Conservation (phyloP, 768 basidiomycete genomes). For the Tulasnella sp. region DNA sequence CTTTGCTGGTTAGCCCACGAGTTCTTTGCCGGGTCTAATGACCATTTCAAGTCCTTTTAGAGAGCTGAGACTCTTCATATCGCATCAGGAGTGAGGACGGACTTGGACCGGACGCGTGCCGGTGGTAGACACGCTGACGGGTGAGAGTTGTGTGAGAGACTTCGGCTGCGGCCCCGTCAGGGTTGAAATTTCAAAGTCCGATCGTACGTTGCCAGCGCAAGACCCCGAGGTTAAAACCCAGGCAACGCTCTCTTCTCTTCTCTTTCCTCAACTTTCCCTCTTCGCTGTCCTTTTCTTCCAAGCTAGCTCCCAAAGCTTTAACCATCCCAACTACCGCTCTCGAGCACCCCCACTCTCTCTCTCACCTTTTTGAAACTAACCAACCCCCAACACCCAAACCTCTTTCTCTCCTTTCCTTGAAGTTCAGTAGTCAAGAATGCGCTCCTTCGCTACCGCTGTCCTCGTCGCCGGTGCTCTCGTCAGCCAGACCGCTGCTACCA, state of each 20-base stretch:
- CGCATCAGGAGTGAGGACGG: background rate
- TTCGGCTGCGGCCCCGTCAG: background rate
- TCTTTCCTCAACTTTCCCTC: background rate
- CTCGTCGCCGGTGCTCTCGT: constrained; percentile 22
- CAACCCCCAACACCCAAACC: constrained; percentile 16
- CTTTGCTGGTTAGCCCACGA: background rate
- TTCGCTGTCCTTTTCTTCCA: background rate
- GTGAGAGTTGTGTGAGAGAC: constrained; percentile 11
- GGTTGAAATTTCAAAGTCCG: constrained; percentile 8
- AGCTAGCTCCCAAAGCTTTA: background rate
- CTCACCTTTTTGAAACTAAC: background rate
- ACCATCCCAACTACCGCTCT: background rate
- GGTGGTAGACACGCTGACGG: background rate
- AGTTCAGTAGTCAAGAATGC: constrained; percentile 22
- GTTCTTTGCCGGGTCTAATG: background rate
- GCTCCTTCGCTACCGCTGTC: constrained; percentile 4
- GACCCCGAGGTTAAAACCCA: constrained; percentile 11
- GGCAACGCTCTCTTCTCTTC: background rate
- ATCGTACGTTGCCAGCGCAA: background rate
- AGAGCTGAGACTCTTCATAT: no score
- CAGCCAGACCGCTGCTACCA: constrained; percentile 25
- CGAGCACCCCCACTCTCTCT: constrained; percentile 1
- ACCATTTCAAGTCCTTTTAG: no score
- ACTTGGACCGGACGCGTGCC: background rate
- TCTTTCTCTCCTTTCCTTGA: constrained; percentile 20